Evolutionary conservation across 169 alveolate species (phyloP).

Genomic region (Perkinsus marinus): DNA sequence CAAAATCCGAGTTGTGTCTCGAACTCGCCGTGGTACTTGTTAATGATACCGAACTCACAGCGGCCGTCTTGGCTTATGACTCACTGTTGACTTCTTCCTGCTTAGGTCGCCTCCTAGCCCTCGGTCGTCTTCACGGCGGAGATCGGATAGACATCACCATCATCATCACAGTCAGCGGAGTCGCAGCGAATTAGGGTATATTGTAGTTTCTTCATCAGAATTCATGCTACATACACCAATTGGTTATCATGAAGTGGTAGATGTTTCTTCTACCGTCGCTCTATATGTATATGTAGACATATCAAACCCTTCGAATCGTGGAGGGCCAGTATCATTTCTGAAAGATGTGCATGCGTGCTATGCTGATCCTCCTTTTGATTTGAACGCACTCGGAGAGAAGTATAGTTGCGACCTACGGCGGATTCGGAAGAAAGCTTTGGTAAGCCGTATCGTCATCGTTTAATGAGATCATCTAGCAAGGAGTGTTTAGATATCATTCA

Average conservation of each 20-base stretch:
- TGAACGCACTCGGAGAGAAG: background rate
- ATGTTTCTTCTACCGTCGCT: too few relatives aligned
- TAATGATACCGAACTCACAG: too few relatives aligned
- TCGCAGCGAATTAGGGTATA: background rate
- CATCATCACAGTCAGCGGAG: background rate
- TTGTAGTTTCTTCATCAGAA: background rate
- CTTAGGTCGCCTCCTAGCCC: background rate
- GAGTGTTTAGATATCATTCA: too few relatives aligned
- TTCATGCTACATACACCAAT: background rate
- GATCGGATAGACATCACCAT: background rate
- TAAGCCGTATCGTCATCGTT: background rate
- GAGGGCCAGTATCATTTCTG: background rate
- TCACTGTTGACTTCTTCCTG: too few relatives aligned
- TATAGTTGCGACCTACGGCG: background rate
- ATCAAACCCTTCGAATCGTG: background rate
- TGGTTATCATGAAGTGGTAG: background rate
- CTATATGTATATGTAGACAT: too few relatives aligned
- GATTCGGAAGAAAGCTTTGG: background rate
- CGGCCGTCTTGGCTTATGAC: too few relatives aligned
- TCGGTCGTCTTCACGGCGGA: background rate
- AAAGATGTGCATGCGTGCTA: background rate
- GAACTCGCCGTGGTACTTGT: too few relatives aligned
- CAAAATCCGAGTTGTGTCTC: too few relatives aligned
- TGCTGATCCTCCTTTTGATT: background rate
- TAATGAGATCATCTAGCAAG: too few relatives aligned